Percentiles rank a stretch among this genome's conserved stretches.
phyloP scores from a whole-genome alignment of 306 rosid genomes.

The Casuarina glauca region DNA sequence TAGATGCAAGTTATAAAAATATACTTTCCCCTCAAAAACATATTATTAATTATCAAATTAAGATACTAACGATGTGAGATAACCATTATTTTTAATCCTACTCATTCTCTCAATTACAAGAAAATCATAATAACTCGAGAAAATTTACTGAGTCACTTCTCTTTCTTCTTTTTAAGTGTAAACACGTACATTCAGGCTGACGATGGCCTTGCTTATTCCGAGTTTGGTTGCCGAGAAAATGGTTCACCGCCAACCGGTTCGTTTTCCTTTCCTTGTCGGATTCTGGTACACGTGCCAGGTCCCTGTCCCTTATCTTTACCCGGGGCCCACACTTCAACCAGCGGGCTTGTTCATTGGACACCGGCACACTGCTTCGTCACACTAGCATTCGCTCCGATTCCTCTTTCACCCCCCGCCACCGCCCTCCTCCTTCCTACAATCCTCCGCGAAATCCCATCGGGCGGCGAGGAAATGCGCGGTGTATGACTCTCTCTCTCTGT shows the following conservation, averaged over 20 bases:
- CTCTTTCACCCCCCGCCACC: not conserved
- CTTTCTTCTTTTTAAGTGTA: too few relatives aligned
- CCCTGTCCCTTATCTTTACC: not conserved
- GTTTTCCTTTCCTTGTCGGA: slow-evolving; percentile 4
- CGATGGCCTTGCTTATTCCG: too few relatives aligned
- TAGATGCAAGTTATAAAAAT: too few relatives aligned
- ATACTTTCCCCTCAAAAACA: too few relatives aligned
- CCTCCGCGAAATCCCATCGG: not conserved
- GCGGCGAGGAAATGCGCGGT: slow-evolving; percentile 28
- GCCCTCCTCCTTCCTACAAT: not conserved
- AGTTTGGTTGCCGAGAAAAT: too few relatives aligned
- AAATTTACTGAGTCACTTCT: too few relatives aligned
- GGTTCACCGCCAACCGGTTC: not conserved
- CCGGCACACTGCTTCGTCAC: not conserved
- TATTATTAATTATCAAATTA: too few relatives aligned
- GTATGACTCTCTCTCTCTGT: not conserved
- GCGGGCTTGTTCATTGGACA: not conserved
- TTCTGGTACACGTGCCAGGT: not conserved
- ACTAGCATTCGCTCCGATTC: not conserved
- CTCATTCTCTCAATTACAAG: too few relatives aligned
- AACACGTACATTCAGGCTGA: too few relatives aligned
- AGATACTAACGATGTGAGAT: too few relatives aligned
- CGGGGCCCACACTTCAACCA: not conserved
- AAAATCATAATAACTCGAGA: too few relatives aligned
- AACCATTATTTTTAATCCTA: too few relatives aligned